Conservation (phyloP, 345 rosid species). For the Cardiospermum halicacabum region DNA sequence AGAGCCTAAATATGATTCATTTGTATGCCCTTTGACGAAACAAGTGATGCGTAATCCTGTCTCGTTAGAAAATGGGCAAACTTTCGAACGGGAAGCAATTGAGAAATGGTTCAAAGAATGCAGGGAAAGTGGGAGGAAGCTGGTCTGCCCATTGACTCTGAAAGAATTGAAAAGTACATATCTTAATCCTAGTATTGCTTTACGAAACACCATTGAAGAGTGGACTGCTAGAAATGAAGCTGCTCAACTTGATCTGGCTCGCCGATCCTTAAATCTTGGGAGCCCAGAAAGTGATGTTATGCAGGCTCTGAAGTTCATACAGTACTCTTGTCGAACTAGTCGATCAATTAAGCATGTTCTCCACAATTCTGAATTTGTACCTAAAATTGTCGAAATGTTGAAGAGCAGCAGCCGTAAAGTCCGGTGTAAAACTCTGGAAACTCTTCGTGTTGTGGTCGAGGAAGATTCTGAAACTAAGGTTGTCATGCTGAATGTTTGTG, state of each 20-base stretch:
- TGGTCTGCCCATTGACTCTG: slow-evolving; percentile 74
- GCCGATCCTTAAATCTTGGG: slow-evolving; percentile 49
- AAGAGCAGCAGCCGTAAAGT: slow-evolving; percentile 73
- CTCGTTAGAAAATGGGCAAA: slow-evolving; percentile 77
- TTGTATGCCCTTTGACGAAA: slow-evolving; percentile 90
- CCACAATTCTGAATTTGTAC: slow-evolving; percentile 62
- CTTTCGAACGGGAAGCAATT: slow-evolving; percentile 87
- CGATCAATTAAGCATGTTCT: slow-evolving; percentile 47
- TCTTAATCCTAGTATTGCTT: slow-evolving; percentile 73
- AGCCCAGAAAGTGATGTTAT: slow-evolving; percentile 67
- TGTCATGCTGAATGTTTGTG: slow-evolving; percentile 17
- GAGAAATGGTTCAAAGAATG: slow-evolving; percentile 89
- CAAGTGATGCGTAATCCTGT: slow-evolving; percentile 88
- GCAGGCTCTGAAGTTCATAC: slow-evolving; percentile 51
- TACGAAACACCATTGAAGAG: slow-evolving; percentile 84
- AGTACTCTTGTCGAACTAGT: slow-evolving; percentile 52
- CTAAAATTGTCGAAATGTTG: slow-evolving; percentile 71
- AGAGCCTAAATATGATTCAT: slow-evolving; percentile 80
- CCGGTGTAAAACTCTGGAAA: slow-evolving; percentile 66
- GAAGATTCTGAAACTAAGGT: slow-evolving; percentile 90
- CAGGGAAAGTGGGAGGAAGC: slow-evolving; percentile 46
- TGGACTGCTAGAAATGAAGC: slow-evolving; percentile 93
- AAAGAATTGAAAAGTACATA: slow-evolving; percentile 57
- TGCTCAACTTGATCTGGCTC: slow-evolving; percentile 80
- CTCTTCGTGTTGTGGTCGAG: slow-evolving; percentile 68